phyloP scores from a whole-genome alignment of 2,329 filamentous ascomycete genomes.

The Chaetomiaceae sp. region DNA sequence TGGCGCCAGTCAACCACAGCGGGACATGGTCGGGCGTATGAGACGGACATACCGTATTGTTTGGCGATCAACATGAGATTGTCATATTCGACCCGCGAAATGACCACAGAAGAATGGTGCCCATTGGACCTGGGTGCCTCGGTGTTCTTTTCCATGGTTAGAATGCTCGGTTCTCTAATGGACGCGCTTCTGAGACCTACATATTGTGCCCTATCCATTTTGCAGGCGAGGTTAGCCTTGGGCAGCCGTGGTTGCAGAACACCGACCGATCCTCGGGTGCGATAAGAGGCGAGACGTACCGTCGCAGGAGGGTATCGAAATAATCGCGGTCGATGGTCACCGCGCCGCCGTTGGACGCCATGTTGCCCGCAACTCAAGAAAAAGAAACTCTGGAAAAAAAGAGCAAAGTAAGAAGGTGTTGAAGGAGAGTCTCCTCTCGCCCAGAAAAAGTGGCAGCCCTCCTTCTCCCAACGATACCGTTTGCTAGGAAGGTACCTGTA shows the following conservation, averaged over 20 bases:
- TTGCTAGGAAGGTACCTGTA: conserved; percentile 4
- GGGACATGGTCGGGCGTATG: neutral
- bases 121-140: conserved; percentile 14
- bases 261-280: neutral
- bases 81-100: conserved; percentile 59
- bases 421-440: conserved; percentile 5
- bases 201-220: conserved; percentile 40
- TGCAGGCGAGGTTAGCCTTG: conserved; percentile 15
- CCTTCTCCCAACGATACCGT: conserved; percentile 1
- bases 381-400: conserved; percentile 22
- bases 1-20: conserved; percentile 23
- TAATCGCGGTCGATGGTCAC: conserved; percentile 58
- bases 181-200: conserved; percentile 34
- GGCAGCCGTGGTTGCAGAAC: neutral
- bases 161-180: neutral
- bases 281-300: conserved; percentile 41
- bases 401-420: conserved; percentile 8
- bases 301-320: conserved; percentile 57
- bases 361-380: conserved; percentile 11
- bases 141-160: conserved; percentile 19
- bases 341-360: conserved; percentile 18
- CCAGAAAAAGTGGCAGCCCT: conserved; percentile 8
- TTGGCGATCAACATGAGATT: conserved; percentile 47
- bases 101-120: conserved; percentile 37
- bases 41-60: conserved; percentile 48